These are phyloP conservation scores for Fusarium scirpi DNA, from an alignment of 2,329 filamentous ascomycete genomes.

Conservation along the genomic window DNA sequence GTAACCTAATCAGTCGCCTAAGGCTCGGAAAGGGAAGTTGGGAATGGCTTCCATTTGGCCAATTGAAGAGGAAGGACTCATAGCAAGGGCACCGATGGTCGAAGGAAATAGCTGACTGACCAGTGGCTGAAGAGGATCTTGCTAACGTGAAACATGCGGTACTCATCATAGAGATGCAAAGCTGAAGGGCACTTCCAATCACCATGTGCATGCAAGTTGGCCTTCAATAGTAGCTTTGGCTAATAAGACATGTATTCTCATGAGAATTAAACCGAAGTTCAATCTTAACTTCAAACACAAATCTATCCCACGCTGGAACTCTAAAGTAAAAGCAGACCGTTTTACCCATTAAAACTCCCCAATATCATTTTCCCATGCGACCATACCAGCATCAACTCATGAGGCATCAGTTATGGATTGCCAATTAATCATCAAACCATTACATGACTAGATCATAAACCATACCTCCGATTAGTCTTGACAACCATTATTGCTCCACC, in stretches of 20 bases:
- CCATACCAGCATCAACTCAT: background rate
- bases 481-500: background rate
- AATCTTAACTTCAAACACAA: background rate
- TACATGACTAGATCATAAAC: background rate
- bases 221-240: background rate
- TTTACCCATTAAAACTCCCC: background rate
- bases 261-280: background rate
- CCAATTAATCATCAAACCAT: background rate
- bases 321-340: background rate
- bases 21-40: no score
- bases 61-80: no score
- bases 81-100: no score
- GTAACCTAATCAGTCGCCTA: no score
- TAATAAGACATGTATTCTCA: background rate
- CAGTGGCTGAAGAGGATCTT: background rate
- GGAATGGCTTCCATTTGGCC: no score
- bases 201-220: background rate
- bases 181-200: background rate
- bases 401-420: background rate
- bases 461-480: background rate
- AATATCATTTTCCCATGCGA: background rate
- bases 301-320: conserved; percentile 1
- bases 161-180: background rate
- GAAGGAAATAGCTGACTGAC: background rate
- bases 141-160: background rate